Conservation (phyloP, 2,329 filamentous ascomycete genomes). For the Xylariomycetidae sp. region DNA sequence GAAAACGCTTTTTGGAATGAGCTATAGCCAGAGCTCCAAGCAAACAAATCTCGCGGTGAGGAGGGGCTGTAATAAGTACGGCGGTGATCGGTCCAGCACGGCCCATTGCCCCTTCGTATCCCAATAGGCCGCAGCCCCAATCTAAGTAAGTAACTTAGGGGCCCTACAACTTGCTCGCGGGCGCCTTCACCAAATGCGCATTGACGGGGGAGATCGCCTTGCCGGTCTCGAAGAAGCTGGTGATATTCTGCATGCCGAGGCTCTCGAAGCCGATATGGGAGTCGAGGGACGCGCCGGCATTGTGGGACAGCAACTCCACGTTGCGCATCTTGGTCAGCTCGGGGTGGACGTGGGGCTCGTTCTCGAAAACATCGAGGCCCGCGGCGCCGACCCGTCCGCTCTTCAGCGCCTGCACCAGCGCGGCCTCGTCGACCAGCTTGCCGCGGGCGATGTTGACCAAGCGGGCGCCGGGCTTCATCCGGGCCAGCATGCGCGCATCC, state of each 20-base stretch:
- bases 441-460: constrained; percentile 37
- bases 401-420: constrained; percentile 21
- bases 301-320: constrained; percentile 9
- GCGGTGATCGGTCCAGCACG: too few species aligned
- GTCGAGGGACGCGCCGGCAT: constrained; percentile 9
- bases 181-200: constrained; percentile 5
- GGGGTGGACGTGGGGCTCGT: constrained; percentile 36
- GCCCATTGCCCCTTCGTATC: too few species aligned
- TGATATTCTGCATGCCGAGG: constrained; percentile 11
- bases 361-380: constrained; percentile 25
- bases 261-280: constrained; percentile 10
- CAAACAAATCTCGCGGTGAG: too few species aligned
- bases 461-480: constrained; percentile 41
- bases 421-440: constrained; percentile 41
- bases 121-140: too few species aligned
- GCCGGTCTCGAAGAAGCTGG: constrained; percentile 6
- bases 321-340: constrained; percentile 23
- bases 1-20: too few species aligned
- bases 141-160: too few species aligned
- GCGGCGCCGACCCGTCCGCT: constrained; percentile 20
- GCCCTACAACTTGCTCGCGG: too few species aligned
- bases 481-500: constrained; percentile 28
- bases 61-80: too few species aligned
- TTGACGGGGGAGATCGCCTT: constrained; percentile 11
- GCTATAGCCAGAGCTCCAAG: too few species aligned